phyloP scores from a whole-genome alignment of 495 filamentous ascomycete genomes.

The Hyaloscypha bicolor region DNA sequence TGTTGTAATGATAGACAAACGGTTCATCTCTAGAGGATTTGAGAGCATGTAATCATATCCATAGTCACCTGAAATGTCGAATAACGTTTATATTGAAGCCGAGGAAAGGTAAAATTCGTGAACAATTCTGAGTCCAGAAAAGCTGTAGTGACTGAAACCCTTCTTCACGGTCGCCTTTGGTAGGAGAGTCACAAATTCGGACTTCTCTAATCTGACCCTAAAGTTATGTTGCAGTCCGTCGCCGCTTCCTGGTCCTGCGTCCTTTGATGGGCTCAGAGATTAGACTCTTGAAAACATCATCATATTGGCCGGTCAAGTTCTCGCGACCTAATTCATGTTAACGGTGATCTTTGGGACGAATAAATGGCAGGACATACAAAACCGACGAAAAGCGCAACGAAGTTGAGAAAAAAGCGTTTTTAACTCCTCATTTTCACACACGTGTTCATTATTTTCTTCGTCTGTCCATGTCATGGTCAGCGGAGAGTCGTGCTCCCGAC shows the following conservation, averaged over 20 bases:
- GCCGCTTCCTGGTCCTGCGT: not conserved
- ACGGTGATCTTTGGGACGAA: not conserved
- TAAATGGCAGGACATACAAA: not conserved
- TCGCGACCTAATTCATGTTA: not conserved
- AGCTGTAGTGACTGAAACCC: too few relatives aligned
- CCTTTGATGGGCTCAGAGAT: not conserved
- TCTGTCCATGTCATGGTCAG: constrained; percentile 6
- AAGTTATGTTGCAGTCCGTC: not conserved
- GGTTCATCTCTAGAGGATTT: too few relatives aligned
- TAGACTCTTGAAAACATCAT: not conserved
- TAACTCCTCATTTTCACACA: not conserved
- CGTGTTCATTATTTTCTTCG: not conserved
- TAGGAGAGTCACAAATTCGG: not conserved
- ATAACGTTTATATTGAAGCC: too few relatives aligned
- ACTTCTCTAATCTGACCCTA: not conserved
- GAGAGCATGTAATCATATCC: too few relatives aligned
- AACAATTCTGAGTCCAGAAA: too few relatives aligned
- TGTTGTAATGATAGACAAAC: too few relatives aligned
- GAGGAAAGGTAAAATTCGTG: too few relatives aligned
- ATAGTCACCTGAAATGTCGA: too few relatives aligned
- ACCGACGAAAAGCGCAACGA: not conserved
- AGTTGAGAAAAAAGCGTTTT: not conserved
- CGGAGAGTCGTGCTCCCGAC: constrained; percentile 8
- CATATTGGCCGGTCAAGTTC: not conserved
- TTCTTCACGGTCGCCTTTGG: too few relatives aligned